Base-by-base conservation (phyloP, 495 filamentous ascomycete species). In the Diplogelasinospora grovesii region DNA sequence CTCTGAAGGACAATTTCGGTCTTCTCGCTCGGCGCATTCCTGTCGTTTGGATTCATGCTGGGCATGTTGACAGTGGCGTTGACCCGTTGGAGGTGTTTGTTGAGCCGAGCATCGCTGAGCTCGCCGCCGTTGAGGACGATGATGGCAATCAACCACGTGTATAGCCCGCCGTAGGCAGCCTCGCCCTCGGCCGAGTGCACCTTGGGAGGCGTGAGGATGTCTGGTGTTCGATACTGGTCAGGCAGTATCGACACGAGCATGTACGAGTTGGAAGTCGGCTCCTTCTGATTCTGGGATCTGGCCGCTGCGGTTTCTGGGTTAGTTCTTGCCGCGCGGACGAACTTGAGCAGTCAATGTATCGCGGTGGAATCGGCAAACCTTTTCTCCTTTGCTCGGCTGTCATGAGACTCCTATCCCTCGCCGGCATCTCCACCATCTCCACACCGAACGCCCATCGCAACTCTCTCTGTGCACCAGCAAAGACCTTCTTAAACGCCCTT, bases 371-470 rank as follows among this genome's bases (percentile, higher is more conserved):
- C 6, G 51, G 37, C 36, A 1, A 24, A 51, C 53, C 56, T 52
- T 65, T 65, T 46, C 76, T 82, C 79, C 85, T 76, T 77, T 81
- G 66, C 75, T 64, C 83, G 32, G 93, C 79, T 15, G 70, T 73
- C 44, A 94, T 56, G 59, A 90, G 93, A 56, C 89, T 88, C 62
- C 89, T 93, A 59, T 97, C 92, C 51, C 70, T 77, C 15, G 68
- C 66, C 0, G 89, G 89, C 39, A 95, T 67, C 61, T 93, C 89
- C 1, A 71, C 66, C 73, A 96, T 75, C 58, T 88, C 76, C 85
- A 95, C 92, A 3, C 89, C 89, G 55, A 94, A 95, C 6, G 72
- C 68, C 3, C 53, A 61, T 18, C 69, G 62, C 21, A 96, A 64
- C 44, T 78, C 70, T 13, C 64, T 64, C 59, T 90, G 86, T 18